phyloP scores from a whole-genome alignment of 2,329 filamentous ascomycete species.

The Aspergillus pseudotamarii region DNA sequence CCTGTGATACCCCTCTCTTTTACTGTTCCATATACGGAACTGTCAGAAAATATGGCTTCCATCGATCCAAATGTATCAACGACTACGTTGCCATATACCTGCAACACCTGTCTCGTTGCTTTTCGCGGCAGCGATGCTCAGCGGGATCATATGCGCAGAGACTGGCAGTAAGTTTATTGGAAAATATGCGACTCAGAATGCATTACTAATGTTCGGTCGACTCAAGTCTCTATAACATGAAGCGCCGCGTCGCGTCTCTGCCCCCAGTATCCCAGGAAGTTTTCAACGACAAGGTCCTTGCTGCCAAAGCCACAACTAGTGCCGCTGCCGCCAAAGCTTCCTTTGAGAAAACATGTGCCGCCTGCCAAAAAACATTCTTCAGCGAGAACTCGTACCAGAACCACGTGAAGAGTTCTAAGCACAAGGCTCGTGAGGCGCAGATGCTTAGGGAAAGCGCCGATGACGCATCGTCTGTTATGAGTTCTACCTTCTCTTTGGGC shows the following conservation, averaged over 20 bases:
- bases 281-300: conserved; percentile 93
- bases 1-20: conserved; percentile 5
- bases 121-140: conserved; percentile 94
- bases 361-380: conserved; percentile 90
- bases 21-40: neutral
- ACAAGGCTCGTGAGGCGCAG: conserved; percentile 68
- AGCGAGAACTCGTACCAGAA: conserved; percentile 96
- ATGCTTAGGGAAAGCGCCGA: conserved; percentile 56
- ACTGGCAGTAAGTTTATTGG: conserved; percentile 81
- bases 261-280: conserved; percentile 89
- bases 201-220: conserved; percentile 10
- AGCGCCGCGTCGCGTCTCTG: conserved; percentile 86
- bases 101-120: conserved; percentile 96
- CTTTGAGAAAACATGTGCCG: conserved; percentile 79
- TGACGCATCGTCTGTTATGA: conserved; percentile 79
- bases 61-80: conserved; percentile 6
- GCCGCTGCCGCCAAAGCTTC: conserved; percentile 86
- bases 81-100: conserved; percentile 79
- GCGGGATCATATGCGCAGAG: conserved; percentile 93
- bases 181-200: conserved; percentile 3
- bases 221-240: conserved; percentile 86
- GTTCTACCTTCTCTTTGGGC: conserved; percentile 87
- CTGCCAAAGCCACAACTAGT: conserved; percentile 80
- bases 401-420: conserved; percentile 87
- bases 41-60: conserved; percentile 4